Evolutionary conservation across 2,329 filamentous ascomycete species (phyloP).

Genomic region (Hysterium pulicare): DNA sequence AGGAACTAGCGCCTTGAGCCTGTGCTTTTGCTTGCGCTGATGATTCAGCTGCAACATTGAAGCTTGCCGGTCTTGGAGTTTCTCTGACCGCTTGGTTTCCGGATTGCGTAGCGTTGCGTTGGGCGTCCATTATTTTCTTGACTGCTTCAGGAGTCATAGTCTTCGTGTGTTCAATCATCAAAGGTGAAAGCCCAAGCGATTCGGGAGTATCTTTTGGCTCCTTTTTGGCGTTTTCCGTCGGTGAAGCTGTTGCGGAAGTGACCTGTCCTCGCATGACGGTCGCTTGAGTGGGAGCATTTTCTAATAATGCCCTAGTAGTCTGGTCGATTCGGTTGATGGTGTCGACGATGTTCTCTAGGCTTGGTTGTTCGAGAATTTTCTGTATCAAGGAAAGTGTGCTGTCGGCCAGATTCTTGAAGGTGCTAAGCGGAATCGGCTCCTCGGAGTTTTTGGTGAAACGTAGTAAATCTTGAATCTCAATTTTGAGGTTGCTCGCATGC

Average conservation of each 20-base stretch:
- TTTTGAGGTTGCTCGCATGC: constrained; percentile 1
- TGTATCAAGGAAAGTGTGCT: background rate
- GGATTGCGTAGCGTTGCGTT: background rate
- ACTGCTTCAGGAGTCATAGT: background rate
- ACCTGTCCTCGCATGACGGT: background rate
- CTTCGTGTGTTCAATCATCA: background rate
- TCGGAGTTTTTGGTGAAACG: background rate
- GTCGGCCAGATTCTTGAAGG: background rate
- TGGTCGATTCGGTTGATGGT: constrained; percentile 1
- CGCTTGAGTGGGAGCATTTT: background rate
- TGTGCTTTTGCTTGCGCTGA: background rate
- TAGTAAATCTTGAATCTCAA: background rate
- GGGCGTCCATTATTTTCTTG: background rate
- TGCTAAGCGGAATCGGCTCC: background rate
- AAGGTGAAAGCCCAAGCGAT: background rate
- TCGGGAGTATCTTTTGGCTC: background rate
- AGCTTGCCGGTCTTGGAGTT: background rate
- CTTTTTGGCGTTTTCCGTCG: background rate
- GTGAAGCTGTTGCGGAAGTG: background rate
- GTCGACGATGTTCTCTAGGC: background rate
- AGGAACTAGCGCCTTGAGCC: background rate
- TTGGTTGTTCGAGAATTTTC: background rate
- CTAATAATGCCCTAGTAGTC: background rate
- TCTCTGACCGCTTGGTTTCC: background rate
- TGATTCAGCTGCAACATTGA: background rate